A percentile compares a stretch with the other conserved stretches of the same genome.
Conservation (phyloP, 495 filamentous ascomycete species). For the Pyrenula aspistea region DNA sequence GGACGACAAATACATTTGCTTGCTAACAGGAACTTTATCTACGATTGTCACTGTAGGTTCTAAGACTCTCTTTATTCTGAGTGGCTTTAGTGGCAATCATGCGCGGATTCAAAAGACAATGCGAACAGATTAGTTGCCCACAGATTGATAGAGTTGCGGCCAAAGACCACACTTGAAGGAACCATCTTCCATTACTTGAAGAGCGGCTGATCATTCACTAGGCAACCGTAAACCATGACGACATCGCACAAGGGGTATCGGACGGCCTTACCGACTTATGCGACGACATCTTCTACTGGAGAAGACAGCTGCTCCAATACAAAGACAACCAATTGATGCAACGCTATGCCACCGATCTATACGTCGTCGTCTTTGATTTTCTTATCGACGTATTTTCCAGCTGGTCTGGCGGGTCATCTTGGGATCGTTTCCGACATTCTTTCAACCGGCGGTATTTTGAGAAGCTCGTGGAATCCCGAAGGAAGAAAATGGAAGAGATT, state of each 20-base stretch:
- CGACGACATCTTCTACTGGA: not conserved
- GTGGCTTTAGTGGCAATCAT: not conserved
- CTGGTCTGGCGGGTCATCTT: not conserved
- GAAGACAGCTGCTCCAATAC: not conserved
- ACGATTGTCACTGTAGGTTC: not conserved
- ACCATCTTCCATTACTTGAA: too few relatives aligned
- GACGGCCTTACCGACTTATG: not conserved
- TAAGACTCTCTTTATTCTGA: not conserved
- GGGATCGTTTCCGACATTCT: not conserved
- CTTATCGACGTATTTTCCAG: not conserved
- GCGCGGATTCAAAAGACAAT: too few relatives aligned
- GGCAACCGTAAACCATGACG: not conserved
- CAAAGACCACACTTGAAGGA: too few relatives aligned
- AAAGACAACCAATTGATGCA: not conserved
- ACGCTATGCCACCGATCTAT: not conserved
- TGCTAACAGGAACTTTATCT: not conserved
- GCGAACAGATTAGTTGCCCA: too few relatives aligned
- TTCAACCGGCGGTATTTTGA: not conserved
- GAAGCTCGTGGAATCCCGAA: not conserved
- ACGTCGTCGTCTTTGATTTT: not conserved
- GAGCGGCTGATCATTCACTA: too few relatives aligned
- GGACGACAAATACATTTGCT: not conserved
- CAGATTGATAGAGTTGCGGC: too few relatives aligned
- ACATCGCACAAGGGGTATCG: not conserved
- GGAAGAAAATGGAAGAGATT: not conserved